A percentile compares a stretch with the other conserved stretches of the same genome.
Evolutionary conservation across 495 filamentous ascomycete genomes (phyloP).

Genomic region (Collariella sp.): DNA sequence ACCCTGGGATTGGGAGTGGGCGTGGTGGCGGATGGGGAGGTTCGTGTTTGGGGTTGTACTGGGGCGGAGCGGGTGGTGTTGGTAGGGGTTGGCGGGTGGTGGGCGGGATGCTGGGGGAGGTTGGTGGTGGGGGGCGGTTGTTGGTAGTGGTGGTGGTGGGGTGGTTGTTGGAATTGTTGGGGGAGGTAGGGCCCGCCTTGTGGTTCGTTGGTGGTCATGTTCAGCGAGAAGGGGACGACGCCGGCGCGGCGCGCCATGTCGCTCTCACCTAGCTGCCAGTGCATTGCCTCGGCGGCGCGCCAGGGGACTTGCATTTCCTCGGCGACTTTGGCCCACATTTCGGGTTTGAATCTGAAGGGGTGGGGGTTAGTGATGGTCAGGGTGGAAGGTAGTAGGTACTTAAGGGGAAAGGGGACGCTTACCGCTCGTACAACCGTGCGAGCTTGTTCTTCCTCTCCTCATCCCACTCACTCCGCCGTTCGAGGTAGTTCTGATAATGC

Average conservation of each 20-base stretch:
- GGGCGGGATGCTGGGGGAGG: no score
- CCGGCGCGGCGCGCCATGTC: constrained; percentile 91
- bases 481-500: constrained; percentile 96
- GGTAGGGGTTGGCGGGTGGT: no score
- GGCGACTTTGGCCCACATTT: constrained; percentile 93
- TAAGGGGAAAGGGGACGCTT: constrained; percentile 25
- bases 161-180: neutral
- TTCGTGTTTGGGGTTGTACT: no score
- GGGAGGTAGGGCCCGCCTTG: constrained; percentile 21
- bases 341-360: constrained; percentile 71
- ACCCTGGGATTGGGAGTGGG: constrained; percentile 42
- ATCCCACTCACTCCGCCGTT: constrained; percentile 84
- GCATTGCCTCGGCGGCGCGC: constrained; percentile 94
- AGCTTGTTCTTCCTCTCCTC: constrained; percentile 97
- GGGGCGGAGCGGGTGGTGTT: no score
- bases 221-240: constrained; percentile 67
- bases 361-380: constrained; percentile 14
- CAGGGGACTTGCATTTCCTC: constrained; percentile 95
- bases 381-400: neutral
- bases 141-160: no score
- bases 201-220: constrained; percentile 50
- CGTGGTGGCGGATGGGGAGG: constrained; percentile 31
- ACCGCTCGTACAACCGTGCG: constrained; percentile 92
- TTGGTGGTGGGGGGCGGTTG: no score
- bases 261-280: constrained; percentile 89